phyloP scores from a whole-genome alignment of 1,139 yeast species.

The Kodamaea fungicola region DNA sequence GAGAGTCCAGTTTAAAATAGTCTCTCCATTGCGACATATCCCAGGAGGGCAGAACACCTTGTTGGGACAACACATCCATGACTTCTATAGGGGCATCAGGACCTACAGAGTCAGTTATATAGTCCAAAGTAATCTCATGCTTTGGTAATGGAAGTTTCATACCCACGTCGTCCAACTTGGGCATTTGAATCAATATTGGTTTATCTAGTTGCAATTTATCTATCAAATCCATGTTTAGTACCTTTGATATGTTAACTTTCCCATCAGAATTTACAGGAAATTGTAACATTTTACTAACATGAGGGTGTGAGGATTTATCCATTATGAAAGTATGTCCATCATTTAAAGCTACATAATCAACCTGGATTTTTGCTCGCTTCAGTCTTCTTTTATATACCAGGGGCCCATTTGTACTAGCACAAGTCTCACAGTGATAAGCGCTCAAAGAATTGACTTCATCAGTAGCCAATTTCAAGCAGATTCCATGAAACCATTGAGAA shows the following conservation, averaged over 20 bases:
- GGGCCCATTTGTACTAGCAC: conserved; percentile 48
- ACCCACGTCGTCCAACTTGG: conserved; percentile 26
- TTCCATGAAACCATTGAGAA: conserved; percentile 57
- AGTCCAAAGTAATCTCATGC: conserved; percentile 47
- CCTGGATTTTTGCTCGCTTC: conserved; percentile 47
- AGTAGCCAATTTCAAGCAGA: conserved; percentile 43
- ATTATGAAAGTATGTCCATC: conserved; percentile 67
- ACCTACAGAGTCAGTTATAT: conserved; percentile 62
- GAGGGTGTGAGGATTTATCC: conserved; percentile 60
- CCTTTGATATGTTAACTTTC: background rate
- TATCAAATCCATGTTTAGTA: conserved; percentile 26
- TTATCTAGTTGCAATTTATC: conserved; percentile 17
- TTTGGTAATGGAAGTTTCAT: conserved; percentile 36
- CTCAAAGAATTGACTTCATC: conserved; percentile 38
- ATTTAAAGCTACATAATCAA: conserved; percentile 79
- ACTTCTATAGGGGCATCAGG: conserved; percentile 67
- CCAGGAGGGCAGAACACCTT: conserved; percentile 62
- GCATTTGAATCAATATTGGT: conserved; percentile 36
- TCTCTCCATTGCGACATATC: conserved; percentile 69
- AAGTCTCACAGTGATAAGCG: conserved; percentile 53
- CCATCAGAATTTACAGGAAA: conserved; percentile 1
- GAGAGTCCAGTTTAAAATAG: conserved; percentile 52
- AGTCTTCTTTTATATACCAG: conserved; percentile 55
- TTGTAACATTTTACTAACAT: conserved; percentile 37
- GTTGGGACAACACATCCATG: conserved; percentile 87